Percentiles rank a stretch among this genome's conserved stretches.
Conservation (phyloP, 805 yeast species). For the Myxozyma neglecta region DNA sequence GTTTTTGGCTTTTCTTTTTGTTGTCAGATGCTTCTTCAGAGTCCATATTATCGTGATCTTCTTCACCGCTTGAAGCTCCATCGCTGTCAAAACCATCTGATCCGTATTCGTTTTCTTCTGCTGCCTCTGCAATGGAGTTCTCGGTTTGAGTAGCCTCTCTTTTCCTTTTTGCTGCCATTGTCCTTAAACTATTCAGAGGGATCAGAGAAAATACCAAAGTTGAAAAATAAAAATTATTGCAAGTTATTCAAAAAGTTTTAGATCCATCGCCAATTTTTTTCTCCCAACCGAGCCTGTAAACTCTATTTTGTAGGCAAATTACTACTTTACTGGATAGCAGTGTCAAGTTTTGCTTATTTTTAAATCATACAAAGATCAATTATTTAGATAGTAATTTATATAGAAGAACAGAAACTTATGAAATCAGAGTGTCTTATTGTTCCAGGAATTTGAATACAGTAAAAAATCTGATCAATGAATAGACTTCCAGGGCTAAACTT, state of each 20-base stretch:
- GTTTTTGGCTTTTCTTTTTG: conserved; percentile 2
- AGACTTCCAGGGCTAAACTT: background rate
- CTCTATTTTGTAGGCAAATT: background rate
- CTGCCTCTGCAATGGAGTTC: background rate
- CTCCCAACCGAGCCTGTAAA: conserved; percentile 27
- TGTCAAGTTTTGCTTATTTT: background rate
- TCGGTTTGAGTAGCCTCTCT: background rate
- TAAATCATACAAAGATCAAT: too few relatives aligned
- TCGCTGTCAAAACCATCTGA: conserved; percentile 40
- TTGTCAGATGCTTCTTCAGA: background rate
- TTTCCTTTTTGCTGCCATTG: conserved; percentile 16
- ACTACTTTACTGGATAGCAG: background rate
- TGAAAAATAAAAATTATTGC: background rate
- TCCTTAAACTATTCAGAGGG: background rate
- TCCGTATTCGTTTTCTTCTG: conserved; percentile 14
- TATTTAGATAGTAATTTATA: too few relatives aligned
- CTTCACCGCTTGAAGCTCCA: conserved; percentile 35
- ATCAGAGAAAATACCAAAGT: background rate
- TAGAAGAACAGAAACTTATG: too few relatives aligned
- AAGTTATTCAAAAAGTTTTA: background rate
- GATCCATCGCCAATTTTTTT: conserved; percentile 5
- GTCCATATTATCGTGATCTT: background rate
- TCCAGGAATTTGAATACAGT: too few relatives aligned
- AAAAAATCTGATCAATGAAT: background rate
- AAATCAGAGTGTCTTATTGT: too few relatives aligned